These are phyloP conservation scores for Ceratocystis huliohia DNA, from an alignment of 2,329 filamentous ascomycete genomes.

Conservation along the genomic window DNA sequence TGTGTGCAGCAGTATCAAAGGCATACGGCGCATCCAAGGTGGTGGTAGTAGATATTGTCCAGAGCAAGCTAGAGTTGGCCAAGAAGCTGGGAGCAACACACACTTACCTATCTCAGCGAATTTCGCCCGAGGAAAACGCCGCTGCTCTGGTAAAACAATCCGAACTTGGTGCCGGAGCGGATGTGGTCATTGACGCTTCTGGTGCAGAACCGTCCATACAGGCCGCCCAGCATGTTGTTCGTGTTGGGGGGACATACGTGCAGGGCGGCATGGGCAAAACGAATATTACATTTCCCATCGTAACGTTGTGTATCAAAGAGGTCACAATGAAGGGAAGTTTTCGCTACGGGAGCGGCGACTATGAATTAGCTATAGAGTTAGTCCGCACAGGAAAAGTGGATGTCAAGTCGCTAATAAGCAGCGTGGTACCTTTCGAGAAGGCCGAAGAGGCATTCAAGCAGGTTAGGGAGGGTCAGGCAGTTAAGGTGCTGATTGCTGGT, in stretches of 20 bases:
- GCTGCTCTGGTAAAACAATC: slow-evolving; percentile 50
- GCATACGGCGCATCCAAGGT: slow-evolving; percentile 77
- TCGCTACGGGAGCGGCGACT: slow-evolving; percentile 79
- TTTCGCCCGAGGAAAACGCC: slow-evolving; percentile 60
- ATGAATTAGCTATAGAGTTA: slow-evolving; percentile 68
- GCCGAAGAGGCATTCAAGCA: slow-evolving; percentile 79
- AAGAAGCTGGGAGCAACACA: slow-evolving; percentile 59
- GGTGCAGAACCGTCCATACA: slow-evolving; percentile 71
- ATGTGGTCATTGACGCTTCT: slow-evolving; percentile 68
- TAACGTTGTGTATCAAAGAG: slow-evolving; percentile 81
- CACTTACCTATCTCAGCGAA: slow-evolving; percentile 50
- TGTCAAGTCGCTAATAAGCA: slow-evolving; percentile 70
- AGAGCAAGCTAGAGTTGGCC: slow-evolving; percentile 67
- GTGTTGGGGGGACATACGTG: slow-evolving; percentile 62
- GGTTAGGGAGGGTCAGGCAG: slow-evolving; percentile 70
- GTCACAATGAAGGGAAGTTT: slow-evolving; percentile 78
- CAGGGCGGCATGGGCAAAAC: slow-evolving; percentile 83
- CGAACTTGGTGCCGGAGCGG: slow-evolving; percentile 53
- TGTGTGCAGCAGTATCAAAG: slow-evolving; percentile 74
- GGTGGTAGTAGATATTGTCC: slow-evolving; percentile 78
- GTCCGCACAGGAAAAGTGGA: slow-evolving; percentile 60
- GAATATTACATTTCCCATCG: slow-evolving; percentile 84
- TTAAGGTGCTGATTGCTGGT: slow-evolving; percentile 56
- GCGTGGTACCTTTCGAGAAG: slow-evolving; percentile 62
- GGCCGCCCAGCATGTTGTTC: slow-evolving; percentile 56